Evolutionary conservation across 2,329 filamentous ascomycete species (phyloP).

Genomic region (Rhynchosporium secalis): DNA sequence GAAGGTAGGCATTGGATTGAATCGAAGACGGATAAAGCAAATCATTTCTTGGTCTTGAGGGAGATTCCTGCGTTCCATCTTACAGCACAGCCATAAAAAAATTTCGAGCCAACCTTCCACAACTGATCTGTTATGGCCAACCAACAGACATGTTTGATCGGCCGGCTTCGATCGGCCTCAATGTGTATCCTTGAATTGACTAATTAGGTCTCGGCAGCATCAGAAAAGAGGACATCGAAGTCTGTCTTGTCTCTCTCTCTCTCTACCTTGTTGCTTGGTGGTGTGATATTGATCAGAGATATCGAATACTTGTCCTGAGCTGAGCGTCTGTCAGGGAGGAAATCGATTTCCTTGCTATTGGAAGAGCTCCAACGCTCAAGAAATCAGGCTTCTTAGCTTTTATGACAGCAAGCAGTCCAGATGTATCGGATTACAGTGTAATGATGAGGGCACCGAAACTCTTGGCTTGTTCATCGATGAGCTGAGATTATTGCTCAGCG

Average conservation of each 20-base stretch:
- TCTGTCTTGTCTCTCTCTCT: not conserved
- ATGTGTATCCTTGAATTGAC: not conserved
- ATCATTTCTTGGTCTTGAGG: too few species aligned
- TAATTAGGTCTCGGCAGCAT: not conserved
- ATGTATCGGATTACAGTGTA: constrained; percentile 3
- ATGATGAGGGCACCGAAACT: constrained; percentile 4
- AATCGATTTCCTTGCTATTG: constrained; percentile 7
- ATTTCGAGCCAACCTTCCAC: too few species aligned
- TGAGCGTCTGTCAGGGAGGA: not conserved
- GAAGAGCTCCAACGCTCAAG: constrained; percentile 5
- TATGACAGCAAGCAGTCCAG: constrained; percentile 9
- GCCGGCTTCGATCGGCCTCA: too few species aligned
- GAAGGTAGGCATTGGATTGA: too few species aligned
- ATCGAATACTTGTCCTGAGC: constrained; percentile 1
- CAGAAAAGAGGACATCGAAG: constrained; percentile 14
- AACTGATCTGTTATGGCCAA: too few species aligned
- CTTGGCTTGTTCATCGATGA: constrained; percentile 9
- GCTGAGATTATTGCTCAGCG: constrained; percentile 1
- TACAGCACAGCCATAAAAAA: too few species aligned
- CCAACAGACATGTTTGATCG: too few species aligned
- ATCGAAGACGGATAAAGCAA: too few species aligned
- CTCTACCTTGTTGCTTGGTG: not conserved
- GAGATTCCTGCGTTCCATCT: too few species aligned
- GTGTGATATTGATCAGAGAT: constrained; percentile 15
- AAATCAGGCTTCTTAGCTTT: constrained; percentile 17